Evolutionary conservation across 371 early-diverging fungal species (phyloP).

Genomic region (Mucor plumbeus): DNA sequence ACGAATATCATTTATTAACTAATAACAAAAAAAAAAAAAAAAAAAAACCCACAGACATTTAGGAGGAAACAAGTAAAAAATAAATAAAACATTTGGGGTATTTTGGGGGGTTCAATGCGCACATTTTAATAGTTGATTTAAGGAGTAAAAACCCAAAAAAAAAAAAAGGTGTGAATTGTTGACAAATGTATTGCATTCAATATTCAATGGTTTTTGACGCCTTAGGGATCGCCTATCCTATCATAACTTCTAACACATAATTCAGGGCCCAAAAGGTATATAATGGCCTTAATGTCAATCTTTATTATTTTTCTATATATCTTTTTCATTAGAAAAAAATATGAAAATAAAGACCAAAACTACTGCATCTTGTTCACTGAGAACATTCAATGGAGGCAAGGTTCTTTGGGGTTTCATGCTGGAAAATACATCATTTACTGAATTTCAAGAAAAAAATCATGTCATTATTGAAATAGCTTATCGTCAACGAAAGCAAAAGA

Average conservation of each 20-base stretch:
- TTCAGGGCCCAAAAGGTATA: background rate
- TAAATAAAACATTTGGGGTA: background rate
- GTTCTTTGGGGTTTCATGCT: conserved; percentile 27
- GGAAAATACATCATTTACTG: conserved; percentile 49
- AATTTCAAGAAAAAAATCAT: conserved; percentile 48
- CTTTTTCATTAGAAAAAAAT: no score
- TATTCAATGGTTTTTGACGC: background rate
- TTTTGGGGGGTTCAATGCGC: conserved; percentile 2
- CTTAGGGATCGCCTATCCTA: conserved; percentile 32
- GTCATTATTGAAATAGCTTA: conserved; percentile 42
- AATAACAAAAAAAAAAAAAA: no score
- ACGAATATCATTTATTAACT: no score
- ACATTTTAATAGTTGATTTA: conserved; percentile 2
- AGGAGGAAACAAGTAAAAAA: background rate
- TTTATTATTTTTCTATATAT: no score
- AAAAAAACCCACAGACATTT: background rate
- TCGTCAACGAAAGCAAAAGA: conserved; percentile 28
- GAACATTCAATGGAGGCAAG: background rate
- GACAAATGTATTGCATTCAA: background rate
- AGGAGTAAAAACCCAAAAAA: background rate
- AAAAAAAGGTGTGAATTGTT: no score
- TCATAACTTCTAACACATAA: background rate
- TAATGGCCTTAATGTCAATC: background rate
- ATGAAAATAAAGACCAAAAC: background rate
- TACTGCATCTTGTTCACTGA: background rate